These are phyloP conservation scores for Nitzschia inconspicua DNA, from an alignment of 108 stramenopile genomes.

Conservation along the genomic window DNA sequence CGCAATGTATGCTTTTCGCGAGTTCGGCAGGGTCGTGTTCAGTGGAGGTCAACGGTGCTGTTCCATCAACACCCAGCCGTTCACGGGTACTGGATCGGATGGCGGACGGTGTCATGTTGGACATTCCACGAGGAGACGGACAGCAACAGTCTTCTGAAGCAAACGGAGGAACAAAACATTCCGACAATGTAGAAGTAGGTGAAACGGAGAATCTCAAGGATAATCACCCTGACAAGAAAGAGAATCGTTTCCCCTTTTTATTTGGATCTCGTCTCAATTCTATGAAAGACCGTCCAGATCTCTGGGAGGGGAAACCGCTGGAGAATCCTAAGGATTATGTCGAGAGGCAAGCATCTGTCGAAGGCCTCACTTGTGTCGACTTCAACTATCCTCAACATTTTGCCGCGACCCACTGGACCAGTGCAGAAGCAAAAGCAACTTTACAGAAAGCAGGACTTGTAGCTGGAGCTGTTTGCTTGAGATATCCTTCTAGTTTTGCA, in stretches of 20 bases:
- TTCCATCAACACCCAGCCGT: slow-evolving; percentile 55
- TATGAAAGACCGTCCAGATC: slow-evolving; percentile 81
- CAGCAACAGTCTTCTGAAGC: background rate
- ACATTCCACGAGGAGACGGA: slow-evolving; percentile 21
- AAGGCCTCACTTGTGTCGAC: slow-evolving; percentile 76
- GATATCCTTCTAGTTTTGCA: slow-evolving; percentile 79
- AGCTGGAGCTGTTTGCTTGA: slow-evolving; percentile 81
- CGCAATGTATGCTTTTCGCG: slow-evolving; percentile 60
- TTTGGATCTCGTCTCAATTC: slow-evolving; percentile 83
- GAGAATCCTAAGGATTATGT: slow-evolving; percentile 54
- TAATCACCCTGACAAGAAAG: slow-evolving; percentile 10
- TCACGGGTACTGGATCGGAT: slow-evolving; percentile 34
- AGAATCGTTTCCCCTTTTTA: slow-evolving; percentile 57
- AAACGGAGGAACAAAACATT: background rate
- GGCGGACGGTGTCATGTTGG: background rate
- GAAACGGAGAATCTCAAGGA: background rate
- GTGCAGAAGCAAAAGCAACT: slow-evolving; percentile 47
- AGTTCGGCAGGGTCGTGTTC: slow-evolving; percentile 71
- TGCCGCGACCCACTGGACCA: slow-evolving; percentile 26
- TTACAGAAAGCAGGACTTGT: slow-evolving; percentile 57
- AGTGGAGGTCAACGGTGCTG: slow-evolving; percentile 48
- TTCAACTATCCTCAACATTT: slow-evolving; percentile 91
- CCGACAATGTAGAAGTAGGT: background rate
- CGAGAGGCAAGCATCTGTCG: slow-evolving; percentile 59
- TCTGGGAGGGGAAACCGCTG: slow-evolving; percentile 28